Conservation (phyloP, 805 yeast genomes). For the Wickerhamomyces kurtzmanii region DNA sequence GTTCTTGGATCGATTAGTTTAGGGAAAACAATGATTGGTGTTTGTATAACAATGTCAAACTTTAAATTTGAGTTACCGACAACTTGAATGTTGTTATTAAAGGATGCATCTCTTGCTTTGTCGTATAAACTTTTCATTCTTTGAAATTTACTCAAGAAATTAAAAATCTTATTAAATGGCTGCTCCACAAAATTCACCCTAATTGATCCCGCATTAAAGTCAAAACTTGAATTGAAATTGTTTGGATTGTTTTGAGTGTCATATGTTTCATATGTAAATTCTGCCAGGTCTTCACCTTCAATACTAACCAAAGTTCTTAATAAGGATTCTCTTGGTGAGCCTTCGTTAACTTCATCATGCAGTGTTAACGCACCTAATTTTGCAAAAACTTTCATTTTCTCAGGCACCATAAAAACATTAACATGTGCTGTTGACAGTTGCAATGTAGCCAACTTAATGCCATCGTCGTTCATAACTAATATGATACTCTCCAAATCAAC, state of each 20-base stretch:
- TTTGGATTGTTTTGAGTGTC: constrained; percentile 42
- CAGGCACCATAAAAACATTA: constrained; percentile 59
- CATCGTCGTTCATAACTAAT: constrained; percentile 73
- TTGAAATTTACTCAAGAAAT: constrained; percentile 64
- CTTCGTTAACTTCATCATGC: constrained; percentile 66
- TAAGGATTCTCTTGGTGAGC: constrained; percentile 46
- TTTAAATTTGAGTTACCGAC: constrained; percentile 47
- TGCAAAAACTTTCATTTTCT: constrained; percentile 61
- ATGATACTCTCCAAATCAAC: constrained; percentile 66
- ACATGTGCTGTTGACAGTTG: constrained; percentile 67
- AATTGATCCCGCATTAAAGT: constrained; percentile 66
- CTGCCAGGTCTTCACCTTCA: constrained; percentile 75
- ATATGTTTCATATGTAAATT: constrained; percentile 74
- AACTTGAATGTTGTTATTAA: constrained; percentile 47
- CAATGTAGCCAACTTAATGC: constrained; percentile 71
- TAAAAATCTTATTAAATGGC: constrained; percentile 58
- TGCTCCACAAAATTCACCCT: constrained; percentile 74
- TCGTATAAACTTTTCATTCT: constrained; percentile 88
- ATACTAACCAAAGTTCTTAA: constrained; percentile 64
- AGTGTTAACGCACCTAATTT: constrained; percentile 71
- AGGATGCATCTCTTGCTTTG: constrained; percentile 78
- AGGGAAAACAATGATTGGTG: constrained; percentile 84
- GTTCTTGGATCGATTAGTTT: constrained; percentile 30
- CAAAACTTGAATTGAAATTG: constrained; percentile 43
- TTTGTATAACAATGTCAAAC: constrained; percentile 60